Evolutionary conservation across 1,139 yeast genomes (phyloP).

Genomic region (Geotrichum europaeum): DNA sequence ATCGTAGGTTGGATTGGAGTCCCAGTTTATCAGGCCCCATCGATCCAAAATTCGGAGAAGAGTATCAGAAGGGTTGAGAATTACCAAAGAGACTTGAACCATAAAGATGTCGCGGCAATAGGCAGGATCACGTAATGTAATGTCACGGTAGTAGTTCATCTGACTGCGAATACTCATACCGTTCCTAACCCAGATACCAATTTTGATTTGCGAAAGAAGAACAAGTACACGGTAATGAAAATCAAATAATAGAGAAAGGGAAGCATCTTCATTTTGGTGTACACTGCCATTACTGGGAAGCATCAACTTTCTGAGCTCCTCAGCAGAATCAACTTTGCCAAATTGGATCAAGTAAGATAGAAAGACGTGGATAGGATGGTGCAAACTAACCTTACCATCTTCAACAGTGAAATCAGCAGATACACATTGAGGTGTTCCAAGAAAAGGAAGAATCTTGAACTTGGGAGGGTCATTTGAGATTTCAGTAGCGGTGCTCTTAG

Average conservation of each 20-base stretch:
- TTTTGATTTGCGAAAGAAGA: constrained; percentile 63
- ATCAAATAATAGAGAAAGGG: constrained; percentile 47
- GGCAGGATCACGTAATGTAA: constrained; percentile 81
- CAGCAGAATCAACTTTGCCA: constrained; percentile 32
- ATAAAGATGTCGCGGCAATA: constrained; percentile 69
- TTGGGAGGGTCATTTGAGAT: constrained; percentile 13
- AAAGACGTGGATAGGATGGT: constrained; percentile 76
- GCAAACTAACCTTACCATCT: constrained; percentile 54
- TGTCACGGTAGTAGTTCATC: constrained; percentile 67
- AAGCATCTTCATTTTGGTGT: constrained; percentile 9
- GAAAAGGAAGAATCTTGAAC: constrained; percentile 14
- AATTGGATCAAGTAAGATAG: constrained; percentile 66
- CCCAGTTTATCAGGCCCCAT: constrained; percentile 58
- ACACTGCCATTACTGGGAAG: constrained; percentile 16
- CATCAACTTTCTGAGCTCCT: constrained; percentile 29
- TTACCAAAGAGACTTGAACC: constrained; percentile 59
- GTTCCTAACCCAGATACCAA: constrained; percentile 89
- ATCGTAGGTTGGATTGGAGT: constrained; percentile 37
- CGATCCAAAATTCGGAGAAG: constrained; percentile 57
- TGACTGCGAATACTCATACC: constrained; percentile 75
- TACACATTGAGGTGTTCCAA: constrained; percentile 10
- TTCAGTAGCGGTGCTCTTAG: neutral
- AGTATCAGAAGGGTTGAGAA: constrained; percentile 52
- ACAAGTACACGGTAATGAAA: constrained; percentile 74
- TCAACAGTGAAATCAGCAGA: constrained; percentile 37